A percentile compares a stretch with the other conserved stretches of the same genome.
phyloP scores from a whole-genome alignment of 2,329 filamentous ascomycete species.

The Verticillium alfalfae region DNA sequence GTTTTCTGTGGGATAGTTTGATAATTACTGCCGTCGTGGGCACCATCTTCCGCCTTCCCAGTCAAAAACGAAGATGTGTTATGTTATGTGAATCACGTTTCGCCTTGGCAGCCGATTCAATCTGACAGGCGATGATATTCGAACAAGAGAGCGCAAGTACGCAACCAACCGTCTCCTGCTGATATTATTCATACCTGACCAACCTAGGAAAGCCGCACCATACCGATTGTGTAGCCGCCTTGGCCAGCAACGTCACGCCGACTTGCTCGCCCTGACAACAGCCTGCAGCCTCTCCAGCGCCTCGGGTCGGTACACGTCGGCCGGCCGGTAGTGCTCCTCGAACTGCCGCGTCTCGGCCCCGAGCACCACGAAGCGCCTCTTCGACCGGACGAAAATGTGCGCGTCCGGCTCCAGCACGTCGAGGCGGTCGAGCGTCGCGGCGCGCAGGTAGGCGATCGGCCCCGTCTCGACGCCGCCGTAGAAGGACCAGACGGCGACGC shows the following conservation, averaged over 20 bases:
- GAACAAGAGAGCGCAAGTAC: no score
- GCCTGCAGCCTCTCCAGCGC: slow-evolving; percentile 20
- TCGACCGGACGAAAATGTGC: slow-evolving; percentile 36
- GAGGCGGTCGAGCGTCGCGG: slow-evolving; percentile 36
- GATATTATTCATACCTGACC: no score
- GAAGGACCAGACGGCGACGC: slow-evolving; percentile 31
- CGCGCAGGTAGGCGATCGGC: slow-evolving; percentile 29
- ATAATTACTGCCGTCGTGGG: no score
- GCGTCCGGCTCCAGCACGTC: slow-evolving; percentile 33
- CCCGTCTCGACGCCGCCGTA: slow-evolving; percentile 25
- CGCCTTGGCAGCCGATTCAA: no score
- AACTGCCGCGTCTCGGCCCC: slow-evolving; percentile 28
- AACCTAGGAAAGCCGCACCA: no score
- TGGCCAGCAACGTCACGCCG: neutral
- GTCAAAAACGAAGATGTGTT: no score
- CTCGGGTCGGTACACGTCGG: slow-evolving; percentile 24
- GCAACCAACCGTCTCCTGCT: no score
- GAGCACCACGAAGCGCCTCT: slow-evolving; percentile 30
- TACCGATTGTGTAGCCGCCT: no score
- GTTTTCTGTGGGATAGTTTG: no score
- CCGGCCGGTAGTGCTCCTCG: slow-evolving; percentile 26
- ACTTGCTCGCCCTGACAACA: slow-evolving; percentile 14
- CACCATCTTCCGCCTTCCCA: no score
- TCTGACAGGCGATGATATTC: no score
- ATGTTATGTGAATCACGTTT: no score